phyloP scores from a whole-genome alignment of 768 basidiomycete genomes.

The Gloeostereum incarnatum region DNA sequence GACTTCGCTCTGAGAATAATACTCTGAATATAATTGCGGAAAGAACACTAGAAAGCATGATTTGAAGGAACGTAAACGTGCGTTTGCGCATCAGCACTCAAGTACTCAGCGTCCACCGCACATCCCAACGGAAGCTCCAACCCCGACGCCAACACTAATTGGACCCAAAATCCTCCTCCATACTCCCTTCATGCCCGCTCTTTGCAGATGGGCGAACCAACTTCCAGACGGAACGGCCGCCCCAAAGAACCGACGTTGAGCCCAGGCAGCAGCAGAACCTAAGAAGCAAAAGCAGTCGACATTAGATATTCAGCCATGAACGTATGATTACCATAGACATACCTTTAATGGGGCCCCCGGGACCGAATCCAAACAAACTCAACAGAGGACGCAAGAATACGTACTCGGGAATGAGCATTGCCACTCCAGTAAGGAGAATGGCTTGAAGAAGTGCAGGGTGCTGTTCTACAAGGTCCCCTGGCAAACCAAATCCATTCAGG shows the following conservation, averaged over 20 bases:
- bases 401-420: slow-evolving; percentile 19
- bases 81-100: too few species aligned
- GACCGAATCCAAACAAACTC: slow-evolving; percentile 25
- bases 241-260: slow-evolving; percentile 24
- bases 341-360: slow-evolving; percentile 21
- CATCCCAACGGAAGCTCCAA: too few species aligned
- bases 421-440: slow-evolving; percentile 14
- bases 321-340: too few species aligned
- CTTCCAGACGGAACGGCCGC: slow-evolving; percentile 18
- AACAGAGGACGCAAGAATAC: slow-evolving; percentile 20
- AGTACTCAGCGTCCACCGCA: too few species aligned
- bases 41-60: too few species aligned
- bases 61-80: too few species aligned
- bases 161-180: too few species aligned
- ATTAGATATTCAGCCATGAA: too few species aligned
- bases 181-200: slow-evolving; percentile 17
- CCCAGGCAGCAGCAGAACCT: slow-evolving; percentile 27
- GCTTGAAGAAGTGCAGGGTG: slow-evolving; percentile 19
- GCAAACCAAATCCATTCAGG: background rate
- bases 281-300: slow-evolving; percentile 15
- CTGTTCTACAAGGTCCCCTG: slow-evolving; percentile 26
- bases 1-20: too few species aligned
- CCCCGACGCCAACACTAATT: too few species aligned
- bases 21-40: too few species aligned
- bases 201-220: slow-evolving; percentile 22